Evolutionary conservation across 768 basidiomycete species (phyloP).

Genomic region (Paxillus rubicundulus): DNA sequence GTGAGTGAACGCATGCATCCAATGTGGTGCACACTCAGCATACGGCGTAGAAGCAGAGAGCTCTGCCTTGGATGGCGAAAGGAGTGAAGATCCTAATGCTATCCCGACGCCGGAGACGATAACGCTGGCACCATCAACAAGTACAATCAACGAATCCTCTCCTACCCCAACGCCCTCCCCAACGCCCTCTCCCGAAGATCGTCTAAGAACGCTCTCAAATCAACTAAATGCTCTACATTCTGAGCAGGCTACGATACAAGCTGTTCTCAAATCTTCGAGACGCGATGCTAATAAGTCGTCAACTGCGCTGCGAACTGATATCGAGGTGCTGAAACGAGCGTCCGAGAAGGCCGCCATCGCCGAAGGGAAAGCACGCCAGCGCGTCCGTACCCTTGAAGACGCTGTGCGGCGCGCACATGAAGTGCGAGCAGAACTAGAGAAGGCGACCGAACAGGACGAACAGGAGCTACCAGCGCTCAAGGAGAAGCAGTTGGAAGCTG

Average conservation of each 20-base stretch:
- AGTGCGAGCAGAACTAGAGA: constrained; percentile 46
- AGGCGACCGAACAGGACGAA: constrained; percentile 37
- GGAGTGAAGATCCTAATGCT: constrained; percentile 14
- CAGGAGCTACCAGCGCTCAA: constrained; percentile 39
- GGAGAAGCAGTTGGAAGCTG: constrained; percentile 40
- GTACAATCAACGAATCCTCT: constrained; percentile 16
- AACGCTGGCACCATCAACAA: constrained; percentile 25
- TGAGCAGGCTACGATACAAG: constrained; percentile 67
- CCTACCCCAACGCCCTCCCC: constrained; percentile 26
- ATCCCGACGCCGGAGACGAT: constrained; percentile 10
- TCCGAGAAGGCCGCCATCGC: constrained; percentile 74
- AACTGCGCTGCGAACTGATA: constrained; percentile 76
- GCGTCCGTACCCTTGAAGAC: constrained; percentile 84
- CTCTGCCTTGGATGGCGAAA: constrained; percentile 22
- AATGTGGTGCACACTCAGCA: constrained; percentile 6
- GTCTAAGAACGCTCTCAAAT: constrained; percentile 61
- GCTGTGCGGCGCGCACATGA: constrained; percentile 77
- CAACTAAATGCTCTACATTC: constrained; percentile 58
- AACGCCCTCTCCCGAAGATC: constrained; percentile 59
- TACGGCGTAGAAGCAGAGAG: constrained; percentile 18
- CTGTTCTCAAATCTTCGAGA: constrained; percentile 72
- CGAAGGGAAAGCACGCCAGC: constrained; percentile 83
- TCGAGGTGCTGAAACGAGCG: constrained; percentile 78
- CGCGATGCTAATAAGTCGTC: constrained; percentile 84
- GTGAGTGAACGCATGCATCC: constrained; percentile 32